Evolutionary conservation across 2,329 filamentous ascomycete species (phyloP), one percentile per base, ranked within the genome.

Genomic region (Colletotrichum sp.): DNA sequence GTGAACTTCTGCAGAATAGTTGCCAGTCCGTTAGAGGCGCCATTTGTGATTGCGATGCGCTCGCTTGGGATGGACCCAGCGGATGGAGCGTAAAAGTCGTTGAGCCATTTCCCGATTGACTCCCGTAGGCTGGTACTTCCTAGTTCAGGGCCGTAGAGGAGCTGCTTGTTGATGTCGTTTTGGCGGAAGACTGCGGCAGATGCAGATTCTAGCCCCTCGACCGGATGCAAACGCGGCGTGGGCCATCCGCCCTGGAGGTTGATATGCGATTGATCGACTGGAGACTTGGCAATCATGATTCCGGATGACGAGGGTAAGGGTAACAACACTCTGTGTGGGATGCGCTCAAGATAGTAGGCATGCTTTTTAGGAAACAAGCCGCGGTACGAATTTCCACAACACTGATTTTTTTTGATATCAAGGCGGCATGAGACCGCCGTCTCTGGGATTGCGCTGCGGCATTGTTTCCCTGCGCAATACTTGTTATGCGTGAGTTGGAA

Each of bases 21-120:
- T 0, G 94, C 95, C 4, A 98, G 83, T 81, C 93, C 95, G 87
- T 98, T 95, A 78, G 92, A 95, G 5, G 96, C 96, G 16, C 96
- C 96, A 59, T 95, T 95, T 0, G 94, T 95, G 82, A 98, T 93
- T 81, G 92, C 94, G 69, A 98, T 93, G 39, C 95, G 90, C 4
- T 91, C 88, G 4, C 89, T 81, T 16, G 88, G 86, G 6, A 83
- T n/a, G 26, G 32, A 34, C 4, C 26, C 55, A 10, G 55, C 18
- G 2, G 55, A 21, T 21, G 59, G 52, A 12, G 30, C 30, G 82
- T 95, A 96, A 80, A 93, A 93, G 2, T 81, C 79, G 3, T 87
- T 89, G 57, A 98, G 87, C 94, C 95, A 98, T 48, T 84, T 81
- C 4, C 95, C 93, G 39, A 98, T 68, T 12, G 21, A 21, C n/a